Evolutionary conservation across 2,329 filamentous ascomycete genomes (phyloP).

Genomic region (Stagonosporopsis tanaceti): DNA sequence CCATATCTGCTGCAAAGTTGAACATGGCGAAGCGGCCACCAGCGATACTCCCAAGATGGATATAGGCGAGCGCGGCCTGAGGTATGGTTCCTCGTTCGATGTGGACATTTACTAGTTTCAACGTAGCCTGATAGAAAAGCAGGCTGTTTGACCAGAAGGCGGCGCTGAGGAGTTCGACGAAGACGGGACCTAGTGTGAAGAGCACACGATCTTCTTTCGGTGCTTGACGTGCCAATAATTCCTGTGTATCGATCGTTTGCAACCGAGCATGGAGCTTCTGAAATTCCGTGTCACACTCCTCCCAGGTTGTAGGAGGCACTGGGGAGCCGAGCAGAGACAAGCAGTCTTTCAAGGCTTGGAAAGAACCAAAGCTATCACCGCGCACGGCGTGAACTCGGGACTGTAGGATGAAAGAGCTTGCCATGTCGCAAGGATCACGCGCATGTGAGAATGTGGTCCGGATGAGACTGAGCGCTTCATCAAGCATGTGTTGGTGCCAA

Average conservation of each 20-base stretch:
- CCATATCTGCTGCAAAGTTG: slow-evolving; percentile 71
- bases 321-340: slow-evolving; percentile 71
- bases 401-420: slow-evolving; percentile 82
- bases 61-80: slow-evolving; percentile 72
- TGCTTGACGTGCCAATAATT: slow-evolving; percentile 41
- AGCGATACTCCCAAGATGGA: slow-evolving; percentile 73
- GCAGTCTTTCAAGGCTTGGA: slow-evolving; percentile 74
- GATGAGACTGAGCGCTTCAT: slow-evolving; percentile 73
- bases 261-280: slow-evolving; percentile 54
- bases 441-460: slow-evolving; percentile 74
- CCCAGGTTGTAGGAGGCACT: slow-evolving; percentile 72
- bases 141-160: slow-evolving; percentile 77
- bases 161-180: slow-evolving; percentile 73
- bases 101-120: slow-evolving; percentile 73
- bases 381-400: slow-evolving; percentile 79
- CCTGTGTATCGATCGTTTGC: slow-evolving; percentile 61
- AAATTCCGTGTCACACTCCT: slow-evolving; percentile 81
- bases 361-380: slow-evolving; percentile 74
- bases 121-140: slow-evolving; percentile 74
- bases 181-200: slow-evolving; percentile 71
- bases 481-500: slow-evolving; percentile 77
- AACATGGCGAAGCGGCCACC: slow-evolving; percentile 75
- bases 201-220: slow-evolving; percentile 62
- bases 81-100: slow-evolving; percentile 70
- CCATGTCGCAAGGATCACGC: slow-evolving; percentile 77